Evolutionary conservation across 2,329 filamentous ascomycete species (phyloP).

Genomic region (Pseudogymnoascus sp.): DNA sequence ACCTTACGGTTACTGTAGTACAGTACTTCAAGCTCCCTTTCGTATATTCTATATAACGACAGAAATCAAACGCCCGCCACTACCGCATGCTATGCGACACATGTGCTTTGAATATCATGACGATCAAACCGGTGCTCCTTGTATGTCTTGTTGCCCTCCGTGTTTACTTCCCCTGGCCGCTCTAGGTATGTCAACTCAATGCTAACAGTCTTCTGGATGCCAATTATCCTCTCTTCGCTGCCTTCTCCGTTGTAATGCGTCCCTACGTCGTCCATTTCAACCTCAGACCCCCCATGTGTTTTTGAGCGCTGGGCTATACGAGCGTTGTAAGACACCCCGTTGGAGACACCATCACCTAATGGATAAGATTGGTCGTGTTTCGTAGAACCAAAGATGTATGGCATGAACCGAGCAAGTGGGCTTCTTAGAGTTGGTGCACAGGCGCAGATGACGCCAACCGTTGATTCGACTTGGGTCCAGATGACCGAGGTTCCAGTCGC

Average conservation of each 20-base stretch:
- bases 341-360: not conserved
- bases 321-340: not conserved
- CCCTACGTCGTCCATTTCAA: not conserved
- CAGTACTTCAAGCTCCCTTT: not conserved
- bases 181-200: not conserved
- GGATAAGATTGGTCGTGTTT: conserved; percentile 7
- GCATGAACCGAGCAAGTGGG: conserved; percentile 9
- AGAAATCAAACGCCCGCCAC: not conserved
- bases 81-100: not conserved
- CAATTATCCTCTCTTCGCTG: conserved; percentile 14
- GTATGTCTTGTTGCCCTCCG: not conserved
- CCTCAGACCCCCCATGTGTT: not conserved
- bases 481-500: conserved; percentile 13
- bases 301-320: not conserved
- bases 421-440: conserved; percentile 14
- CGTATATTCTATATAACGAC: not conserved
- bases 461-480: conserved; percentile 16
- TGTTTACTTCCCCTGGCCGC: not conserved
- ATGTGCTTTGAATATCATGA: not conserved
- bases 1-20: not conserved
- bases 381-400: not conserved
- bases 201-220: conserved; percentile 12
- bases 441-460: conserved; percentile 14
- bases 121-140: not conserved
- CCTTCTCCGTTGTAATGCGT: not conserved